phyloP scores from a whole-genome alignment of 257 asterid genomes.

The Cynanchum wilfordii region DNA sequence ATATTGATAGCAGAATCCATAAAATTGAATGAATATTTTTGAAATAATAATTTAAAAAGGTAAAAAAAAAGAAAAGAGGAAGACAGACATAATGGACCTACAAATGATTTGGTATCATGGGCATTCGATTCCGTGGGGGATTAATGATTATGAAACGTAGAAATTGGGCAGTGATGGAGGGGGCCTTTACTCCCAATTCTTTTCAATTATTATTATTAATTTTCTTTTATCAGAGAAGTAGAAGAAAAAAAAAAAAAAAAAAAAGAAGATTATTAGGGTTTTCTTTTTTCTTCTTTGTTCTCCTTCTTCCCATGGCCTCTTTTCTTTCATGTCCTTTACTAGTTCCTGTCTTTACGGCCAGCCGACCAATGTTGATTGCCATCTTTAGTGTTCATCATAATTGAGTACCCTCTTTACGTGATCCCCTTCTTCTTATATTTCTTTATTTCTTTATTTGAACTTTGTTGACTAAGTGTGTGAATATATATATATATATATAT shows the following conservation, averaged over 20 bases:
- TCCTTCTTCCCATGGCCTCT: too few relatives aligned
- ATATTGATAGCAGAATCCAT: too few relatives aligned
- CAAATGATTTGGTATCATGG: slow-evolving; percentile 39
- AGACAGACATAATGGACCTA: slow-evolving; percentile 24
- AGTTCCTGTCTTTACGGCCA: slow-evolving; percentile 34
- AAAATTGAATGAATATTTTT: too few relatives aligned
- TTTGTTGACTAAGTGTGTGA: neutral
- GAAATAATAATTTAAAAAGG: too few relatives aligned
- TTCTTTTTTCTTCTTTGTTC: too few relatives aligned
- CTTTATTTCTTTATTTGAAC: neutral
- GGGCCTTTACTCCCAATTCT: neutral
- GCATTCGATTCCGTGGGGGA: slow-evolving; percentile 40
- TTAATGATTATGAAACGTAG: slow-evolving; percentile 32
- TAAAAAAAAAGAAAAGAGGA: neutral
- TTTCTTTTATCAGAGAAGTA: too few relatives aligned
- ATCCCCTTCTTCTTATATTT: neutral
- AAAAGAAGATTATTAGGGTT: too few relatives aligned
- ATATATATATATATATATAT: neutral
- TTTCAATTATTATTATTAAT: neutral
- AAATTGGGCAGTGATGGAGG: slow-evolving; percentile 32
- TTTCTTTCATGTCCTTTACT: slow-evolving; percentile 3
- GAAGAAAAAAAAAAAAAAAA: too few relatives aligned
- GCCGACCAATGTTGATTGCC: slow-evolving; percentile 35
- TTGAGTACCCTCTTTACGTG: slow-evolving; percentile 1
- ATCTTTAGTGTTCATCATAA: slow-evolving; percentile 6